Percentiles rank a stretch among this genome's conserved stretches.
phyloP scores from a whole-genome alignment of 805 yeast genomes.

The Tetrapisispora pingtungensis region DNA sequence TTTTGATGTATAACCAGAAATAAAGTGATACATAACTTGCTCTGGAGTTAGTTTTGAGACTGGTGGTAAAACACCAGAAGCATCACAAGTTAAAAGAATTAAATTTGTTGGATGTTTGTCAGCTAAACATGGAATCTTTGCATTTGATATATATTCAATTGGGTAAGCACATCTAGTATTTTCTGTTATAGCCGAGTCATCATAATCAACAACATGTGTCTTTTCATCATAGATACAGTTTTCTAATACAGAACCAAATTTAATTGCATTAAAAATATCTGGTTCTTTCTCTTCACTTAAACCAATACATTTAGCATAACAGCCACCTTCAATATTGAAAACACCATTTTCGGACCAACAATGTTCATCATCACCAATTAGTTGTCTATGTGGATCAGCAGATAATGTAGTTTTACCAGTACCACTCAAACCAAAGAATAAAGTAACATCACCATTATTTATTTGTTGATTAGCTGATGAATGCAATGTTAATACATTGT shows the following conservation, averaged over 20 bases:
- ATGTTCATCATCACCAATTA: constrained; percentile 98
- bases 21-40: constrained; percentile 98
- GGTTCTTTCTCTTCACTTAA: constrained; percentile 90
- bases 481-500: constrained; percentile 85
- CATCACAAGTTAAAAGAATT: constrained; percentile 89
- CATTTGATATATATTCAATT: constrained; percentile 91
- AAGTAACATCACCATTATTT: constrained; percentile 73
- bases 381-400: constrained; percentile 87
- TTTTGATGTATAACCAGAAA: constrained; percentile 96
- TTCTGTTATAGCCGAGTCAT: constrained; percentile 75
- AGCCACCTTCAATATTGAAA: constrained; percentile 98
- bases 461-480: constrained; percentile 91
- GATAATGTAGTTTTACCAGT: constrained; percentile 97
- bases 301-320: constrained; percentile 95
- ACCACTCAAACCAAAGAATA: constrained; percentile 94
- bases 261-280: constrained; percentile 90
- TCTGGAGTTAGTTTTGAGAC: constrained; percentile 87
- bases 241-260: constrained; percentile 89
- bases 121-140: constrained; percentile 89
- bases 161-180: constrained; percentile 99
- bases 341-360: constrained; percentile 99
- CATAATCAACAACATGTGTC: constrained; percentile 78
- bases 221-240: constrained; percentile 77
- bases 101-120: constrained; percentile 87
- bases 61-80: constrained; percentile 96